A percentile compares a stretch with the other conserved stretches of the same genome.
These are phyloP conservation scores for Diaporthe humulicola DNA, from an alignment of 2,329 filamentous ascomycete species.

Conservation along the genomic window DNA sequence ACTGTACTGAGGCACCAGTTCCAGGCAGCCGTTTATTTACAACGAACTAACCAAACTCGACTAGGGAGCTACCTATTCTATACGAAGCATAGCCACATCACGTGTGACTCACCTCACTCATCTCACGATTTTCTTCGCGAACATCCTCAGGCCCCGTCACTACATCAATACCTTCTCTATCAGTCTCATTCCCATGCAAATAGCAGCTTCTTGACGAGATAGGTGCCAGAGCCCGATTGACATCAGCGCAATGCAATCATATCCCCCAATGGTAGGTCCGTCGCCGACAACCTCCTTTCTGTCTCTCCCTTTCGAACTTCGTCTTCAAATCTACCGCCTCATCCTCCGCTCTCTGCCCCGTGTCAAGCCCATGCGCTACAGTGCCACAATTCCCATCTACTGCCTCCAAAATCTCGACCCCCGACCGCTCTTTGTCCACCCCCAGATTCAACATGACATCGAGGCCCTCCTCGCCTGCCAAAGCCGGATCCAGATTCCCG, in stretches of 20 bases:
- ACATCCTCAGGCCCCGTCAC: neutral
- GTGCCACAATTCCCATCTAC: neutral
- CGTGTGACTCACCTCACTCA: neutral
- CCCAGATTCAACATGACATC: neutral
- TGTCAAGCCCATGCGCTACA: constrained; percentile 1
- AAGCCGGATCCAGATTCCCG: neutral
- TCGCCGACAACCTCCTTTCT: neutral
- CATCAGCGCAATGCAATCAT: neutral
- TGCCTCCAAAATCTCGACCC: neutral
- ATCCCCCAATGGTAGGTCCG: no score
- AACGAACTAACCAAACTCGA: no score
- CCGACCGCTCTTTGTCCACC: neutral
- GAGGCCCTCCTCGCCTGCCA: neutral
- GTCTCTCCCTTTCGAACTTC: neutral
- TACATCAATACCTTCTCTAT: neutral
- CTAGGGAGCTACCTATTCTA: no score
- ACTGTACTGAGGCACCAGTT: no score
- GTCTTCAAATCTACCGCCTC: constrained; percentile 3
- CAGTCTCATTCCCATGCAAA: neutral
- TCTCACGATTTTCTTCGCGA: no score
- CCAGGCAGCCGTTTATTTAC: no score
- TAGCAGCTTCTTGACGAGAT: neutral
- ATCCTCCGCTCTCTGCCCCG: neutral
- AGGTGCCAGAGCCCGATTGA: no score
- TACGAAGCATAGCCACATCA: neutral